Base-by-base conservation (phyloP, 2,329 filamentous ascomycete genomes). In the Podosphaera aphanis region DNA sequence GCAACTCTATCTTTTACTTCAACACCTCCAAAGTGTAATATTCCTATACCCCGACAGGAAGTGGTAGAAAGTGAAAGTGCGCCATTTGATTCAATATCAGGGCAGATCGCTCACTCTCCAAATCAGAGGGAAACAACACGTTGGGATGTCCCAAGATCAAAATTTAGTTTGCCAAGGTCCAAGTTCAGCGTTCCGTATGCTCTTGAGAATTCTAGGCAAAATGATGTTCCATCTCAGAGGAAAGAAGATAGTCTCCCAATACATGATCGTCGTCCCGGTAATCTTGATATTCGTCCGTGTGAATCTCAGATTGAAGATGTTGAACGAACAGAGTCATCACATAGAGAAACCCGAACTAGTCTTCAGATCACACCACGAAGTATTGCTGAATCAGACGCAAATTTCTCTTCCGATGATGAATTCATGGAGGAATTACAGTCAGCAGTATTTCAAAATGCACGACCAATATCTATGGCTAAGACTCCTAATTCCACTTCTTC, bases 381-480 rank as follows among this genome's bases (percentile, higher is more conserved):
- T 46, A 35, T 47, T 18, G 50, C 55, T 15, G 55, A 56, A 45
- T 58, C 64, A 1, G 64, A 66, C 36, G 55, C 68, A 37, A 70
- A 71, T 57, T 63, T 74, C 36, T 69, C 63, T 21, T 77, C 80
- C n/a, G 82, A 88, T 59, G 83, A 90, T 56, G 79, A 75, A 15
- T 72, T 86, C 50, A 80, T 92, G 72, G 81, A 92, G 47, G 85
- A 93, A 62, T 64, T 93, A 46, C 80, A 83, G 54, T 80, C 74
- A 46, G 85, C 84, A 23, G 85, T 79, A 2, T 65, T 93, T 16
- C 72, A 90, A 57, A 75, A 93, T 63, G 84, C 84, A n/a, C 79
- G 78, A 57, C 79, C 83, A 2, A 74, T 92, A 51, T 71, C 72
- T 1, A 76, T 90, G 7, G 76, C 80, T 19, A 86, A 85, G 60